Evolutionary conservation across 2,329 filamentous ascomycete species (phyloP).

Genomic region (Nemania abortiva): DNA sequence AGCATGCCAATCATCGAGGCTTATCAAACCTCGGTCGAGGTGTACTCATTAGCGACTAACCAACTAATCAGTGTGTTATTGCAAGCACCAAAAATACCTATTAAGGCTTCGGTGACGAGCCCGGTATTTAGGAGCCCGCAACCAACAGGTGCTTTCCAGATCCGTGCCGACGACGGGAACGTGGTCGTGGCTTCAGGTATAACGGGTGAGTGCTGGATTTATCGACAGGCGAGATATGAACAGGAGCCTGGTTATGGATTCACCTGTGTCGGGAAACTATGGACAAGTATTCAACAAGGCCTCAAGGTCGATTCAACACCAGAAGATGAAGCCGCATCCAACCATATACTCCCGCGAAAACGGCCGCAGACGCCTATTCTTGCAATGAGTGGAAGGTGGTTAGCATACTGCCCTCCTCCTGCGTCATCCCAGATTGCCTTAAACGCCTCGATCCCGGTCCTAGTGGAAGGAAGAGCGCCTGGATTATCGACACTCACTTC

Average conservation of each 20-base stretch:
- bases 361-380: constrained; percentile 72
- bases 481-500: constrained; percentile 72
- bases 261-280: constrained; percentile 86
- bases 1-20: constrained; percentile 61
- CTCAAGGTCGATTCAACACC: constrained; percentile 61
- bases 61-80: constrained; percentile 79
- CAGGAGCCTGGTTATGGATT: constrained; percentile 61
- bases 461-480: constrained; percentile 66
- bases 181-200: constrained; percentile 81
- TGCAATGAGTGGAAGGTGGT: constrained; percentile 78
- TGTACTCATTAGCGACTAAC: constrained; percentile 86
- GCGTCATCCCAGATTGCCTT: constrained; percentile 77
- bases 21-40: constrained; percentile 89
- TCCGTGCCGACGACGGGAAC: constrained; percentile 79
- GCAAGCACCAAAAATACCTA: constrained; percentile 71
- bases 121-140: constrained; percentile 75
- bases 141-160: constrained; percentile 77
- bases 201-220: constrained; percentile 91
- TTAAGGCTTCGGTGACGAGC: constrained; percentile 70
- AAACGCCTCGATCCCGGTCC: constrained; percentile 72
- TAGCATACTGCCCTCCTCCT: constrained; percentile 81
- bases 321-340: constrained; percentile 59
- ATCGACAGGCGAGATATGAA: constrained; percentile 61
- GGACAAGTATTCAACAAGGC: constrained; percentile 83
- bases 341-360: constrained; percentile 55